Base-by-base conservation (phyloP, 176 grass and related monocot species). In the Aegilops umbellulata region DNA sequence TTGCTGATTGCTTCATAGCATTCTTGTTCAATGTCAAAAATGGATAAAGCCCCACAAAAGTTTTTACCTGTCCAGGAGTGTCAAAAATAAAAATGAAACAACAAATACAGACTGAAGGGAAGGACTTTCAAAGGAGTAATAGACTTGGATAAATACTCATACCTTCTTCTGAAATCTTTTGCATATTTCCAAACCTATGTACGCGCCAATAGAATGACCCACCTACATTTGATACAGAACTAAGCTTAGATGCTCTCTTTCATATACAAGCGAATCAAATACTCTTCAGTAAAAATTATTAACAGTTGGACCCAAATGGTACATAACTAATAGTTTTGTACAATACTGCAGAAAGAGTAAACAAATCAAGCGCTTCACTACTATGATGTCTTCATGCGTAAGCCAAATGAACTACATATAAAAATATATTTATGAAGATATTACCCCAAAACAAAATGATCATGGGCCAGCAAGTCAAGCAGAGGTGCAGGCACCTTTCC, bases 121-220 rank as follows among this genome's bases (percentile, higher is more conserved):
- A 69, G 12, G 35, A 84, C 51, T 20, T 57, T 8, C 0, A 57
- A 57, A 57, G 51, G 17, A 20, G 10, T 31, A 39, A 10, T 2
- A 66, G 22, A 64, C 26, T 47, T 77, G 24, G 81, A 17, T 58
- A 20, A 66, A 35, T 76, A 76, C 49, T 19, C 32, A 25, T 57
- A 95, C 95, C 95, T 94, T 92, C 39, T 90, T 88, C 47, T 88
- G 93, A 72, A 92, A 63, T 66, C 88, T 92, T 71, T 95, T 95
- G 61, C 95, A 98, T 78, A 95, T 81, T 87, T 98, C 90, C 74
- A 98, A 51, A 70, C 87, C 84, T 84, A 98, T 94, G 78, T 94
- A 94, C 7, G 91, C 86, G 69, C 95, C 95, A 90, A 98, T 98
- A 32, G 95, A 98, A 92, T 98, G 95, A 1, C 95, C 95, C 89